phyloP scores from a whole-genome alignment of 2,329 filamentous ascomycete species.

The Chrysosporium queenslandicum region DNA sequence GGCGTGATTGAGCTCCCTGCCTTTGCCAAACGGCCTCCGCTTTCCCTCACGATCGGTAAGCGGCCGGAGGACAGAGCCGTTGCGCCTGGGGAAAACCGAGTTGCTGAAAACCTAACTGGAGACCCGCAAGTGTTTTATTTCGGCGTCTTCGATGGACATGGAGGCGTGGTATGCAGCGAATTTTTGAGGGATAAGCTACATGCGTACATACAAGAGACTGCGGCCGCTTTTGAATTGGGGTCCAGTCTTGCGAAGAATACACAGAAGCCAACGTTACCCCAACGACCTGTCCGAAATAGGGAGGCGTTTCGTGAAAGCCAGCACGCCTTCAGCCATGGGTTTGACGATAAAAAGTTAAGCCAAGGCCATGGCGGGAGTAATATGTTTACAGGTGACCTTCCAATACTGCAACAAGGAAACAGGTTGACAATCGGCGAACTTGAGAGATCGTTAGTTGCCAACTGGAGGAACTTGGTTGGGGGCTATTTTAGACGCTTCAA shows the following conservation, averaged over 20 bases:
- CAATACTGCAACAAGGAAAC: conserved; percentile 46
- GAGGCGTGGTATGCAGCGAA: conserved; percentile 75
- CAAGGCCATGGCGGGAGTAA: conserved; percentile 10
- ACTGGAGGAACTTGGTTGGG: conserved; percentile 76
- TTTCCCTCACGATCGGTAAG: conserved; percentile 44
- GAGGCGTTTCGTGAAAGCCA: conserved; percentile 13
- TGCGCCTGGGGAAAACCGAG: conserved; percentile 44
- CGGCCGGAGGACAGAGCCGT: conserved; percentile 8
- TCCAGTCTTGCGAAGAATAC: conserved; percentile 55
- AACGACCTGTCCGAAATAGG: conserved; percentile 13
- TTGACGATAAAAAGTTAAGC: neutral
- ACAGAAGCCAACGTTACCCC: conserved; percentile 7
- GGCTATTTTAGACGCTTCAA: conserved; percentile 91
- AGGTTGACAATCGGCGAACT: conserved; percentile 55
- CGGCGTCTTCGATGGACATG: conserved; percentile 91
- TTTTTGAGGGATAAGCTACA: conserved; percentile 80
- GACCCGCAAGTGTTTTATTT: conserved; percentile 98
- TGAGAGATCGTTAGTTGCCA: conserved; percentile 59
- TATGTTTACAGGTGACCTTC: conserved; percentile 27
- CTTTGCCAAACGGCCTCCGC: conserved; percentile 74
- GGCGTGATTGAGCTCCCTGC: conserved; percentile 88
- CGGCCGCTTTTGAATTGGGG: conserved; percentile 62
- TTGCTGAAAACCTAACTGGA: conserved; percentile 65
- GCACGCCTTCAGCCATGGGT: conserved; percentile 1
- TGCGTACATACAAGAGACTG: conserved; percentile 75